Evolutionary conservation across 1,284 basidiomycete genomes (phyloP), one percentile per base, ranked within the genome.

Genomic region (Ganoderma meredithae): DNA sequence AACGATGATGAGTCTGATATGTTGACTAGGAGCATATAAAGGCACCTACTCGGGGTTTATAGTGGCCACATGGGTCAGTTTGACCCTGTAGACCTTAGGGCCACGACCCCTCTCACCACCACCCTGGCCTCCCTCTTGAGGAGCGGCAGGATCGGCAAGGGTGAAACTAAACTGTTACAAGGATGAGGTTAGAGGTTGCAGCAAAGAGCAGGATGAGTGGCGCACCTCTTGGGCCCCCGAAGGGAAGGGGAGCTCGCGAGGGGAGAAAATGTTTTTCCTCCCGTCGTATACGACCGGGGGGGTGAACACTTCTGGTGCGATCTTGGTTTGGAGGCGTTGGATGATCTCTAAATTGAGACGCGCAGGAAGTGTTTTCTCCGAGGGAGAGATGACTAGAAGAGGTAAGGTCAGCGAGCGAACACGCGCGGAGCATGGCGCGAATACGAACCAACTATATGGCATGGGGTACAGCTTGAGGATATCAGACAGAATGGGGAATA

Each of bases 261-360:
- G 80, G 13, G 88, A 80, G 75, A 92, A 94, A 69, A 94, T 76
- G 70, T 94, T 95, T 78, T 94, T 94, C 22, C 91, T 82, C 0
- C 93, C 92, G 69, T 95, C 92, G 69, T 94, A 94, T 1, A 86
- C 91, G 12, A 85, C 88, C 7, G 82, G 85, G 2, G 88, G 89
- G 0, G 84, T 90, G 73, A 92, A 93, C 19, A 92, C 80, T 15
- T 85, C 78, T 0, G 89, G 88, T 0, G 87, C 86, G 7, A 85
- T 81, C 0, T 79, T 74, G 15, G 80, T 82, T 75, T 94, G 92
- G 6, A 94, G 77, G 12, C 81, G 81, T 8, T 83, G 82, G 58
- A 94, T 88, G 5, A 94, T 78, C 22, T 90, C 86, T 83, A 93
- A 84, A 70, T 92, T 93, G 4, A 91, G 77, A 19, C 85, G 81